Percentiles rank a stretch among this genome's conserved stretches.
Conservation (phyloP, 2,329 filamentous ascomycete genomes). For the Pestalotiopsis sp. region DNA sequence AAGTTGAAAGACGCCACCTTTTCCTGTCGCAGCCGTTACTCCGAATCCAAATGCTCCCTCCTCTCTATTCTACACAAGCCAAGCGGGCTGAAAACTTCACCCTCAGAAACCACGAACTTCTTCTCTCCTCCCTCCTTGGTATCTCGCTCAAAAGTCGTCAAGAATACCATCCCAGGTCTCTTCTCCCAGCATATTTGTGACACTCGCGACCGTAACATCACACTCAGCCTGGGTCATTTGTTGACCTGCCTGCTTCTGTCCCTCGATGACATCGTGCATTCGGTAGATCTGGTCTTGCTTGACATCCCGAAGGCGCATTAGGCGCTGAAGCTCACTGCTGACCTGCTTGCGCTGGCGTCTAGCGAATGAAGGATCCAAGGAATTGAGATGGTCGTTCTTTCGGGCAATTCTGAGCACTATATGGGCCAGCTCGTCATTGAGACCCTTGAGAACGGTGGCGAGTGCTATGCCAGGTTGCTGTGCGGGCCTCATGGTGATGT, state of each 20-base stretch:
- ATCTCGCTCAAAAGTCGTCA: constrained; percentile 13
- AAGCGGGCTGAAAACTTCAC: neutral
- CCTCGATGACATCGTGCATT: constrained; percentile 82
- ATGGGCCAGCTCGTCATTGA: constrained; percentile 80
- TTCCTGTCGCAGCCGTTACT: neutral
- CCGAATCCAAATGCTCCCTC: neutral
- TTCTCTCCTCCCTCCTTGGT: neutral
- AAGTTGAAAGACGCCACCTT: neutral
- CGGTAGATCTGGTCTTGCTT: constrained; percentile 82
- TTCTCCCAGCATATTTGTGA: constrained; percentile 34
- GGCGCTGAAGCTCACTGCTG: constrained; percentile 60
- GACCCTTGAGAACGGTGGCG: constrained; percentile 78
- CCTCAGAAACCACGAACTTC: constrained; percentile 4
- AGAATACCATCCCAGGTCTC: constrained; percentile 32
- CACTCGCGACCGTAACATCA: constrained; percentile 64
- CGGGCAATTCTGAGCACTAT: constrained; percentile 70
- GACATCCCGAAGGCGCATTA: constrained; percentile 67
- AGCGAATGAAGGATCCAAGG: constrained; percentile 67
- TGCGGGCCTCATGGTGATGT: constrained; percentile 63
- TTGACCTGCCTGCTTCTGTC: constrained; percentile 68
- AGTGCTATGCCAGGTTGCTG: constrained; percentile 74
- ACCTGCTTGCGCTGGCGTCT: constrained; percentile 66
- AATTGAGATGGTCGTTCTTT: constrained; percentile 65
- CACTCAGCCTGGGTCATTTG: constrained; percentile 65
- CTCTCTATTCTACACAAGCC: neutral